Conservation (phyloP, 2,329 filamentous ascomycete species). For the Cryphonectria carpinicola region DNA sequence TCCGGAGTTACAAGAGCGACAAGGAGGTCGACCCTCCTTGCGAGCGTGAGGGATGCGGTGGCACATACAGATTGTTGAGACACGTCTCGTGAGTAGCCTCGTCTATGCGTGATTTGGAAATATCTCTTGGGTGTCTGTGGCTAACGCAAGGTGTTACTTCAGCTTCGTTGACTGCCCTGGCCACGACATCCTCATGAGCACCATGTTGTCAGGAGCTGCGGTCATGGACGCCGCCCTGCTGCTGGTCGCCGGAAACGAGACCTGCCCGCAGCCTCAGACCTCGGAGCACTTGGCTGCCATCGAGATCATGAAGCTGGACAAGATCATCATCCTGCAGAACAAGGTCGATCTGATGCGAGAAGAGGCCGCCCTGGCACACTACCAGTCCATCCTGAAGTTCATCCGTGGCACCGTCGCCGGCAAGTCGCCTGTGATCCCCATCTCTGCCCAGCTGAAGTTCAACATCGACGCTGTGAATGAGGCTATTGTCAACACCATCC, state of each 20-base stretch:
- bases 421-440: conserved; percentile 93
- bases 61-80: conserved; percentile 84
- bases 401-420: conserved; percentile 96
- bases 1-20: conserved; percentile 96
- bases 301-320: conserved; percentile 99
- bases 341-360: conserved; percentile 99
- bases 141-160: conserved; percentile 34
- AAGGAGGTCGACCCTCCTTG: conserved; percentile 98
- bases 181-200: conserved; percentile 99
- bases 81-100: conserved; percentile 79
- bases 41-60: conserved; percentile 87
- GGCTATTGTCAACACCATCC: conserved; percentile 92
- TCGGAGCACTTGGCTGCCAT: conserved; percentile 98
- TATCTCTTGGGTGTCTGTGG: conserved; percentile 20
- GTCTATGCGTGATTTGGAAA: background rate
- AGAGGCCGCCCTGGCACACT: conserved; percentile 90
- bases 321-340: conserved; percentile 99
- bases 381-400: conserved; percentile 97
- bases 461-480: conserved; percentile 99
- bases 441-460: conserved; percentile 97
- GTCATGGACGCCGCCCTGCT: conserved; percentile 99
- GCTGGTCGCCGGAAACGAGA: conserved; percentile 97
- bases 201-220: conserved; percentile 98
- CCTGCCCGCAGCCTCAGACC: conserved; percentile 96
- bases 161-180: conserved; percentile 98